phyloP scores from a whole-genome alignment of 345 rosid species.

The thale cress (Arabidopsis thaliana) region TAIR10.1 NC_003071.7:16430501-16431000 shows the following conservation, averaged over 20 bases:
- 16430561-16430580: constrained; percentile 93
- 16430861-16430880: constrained; percentile 91
- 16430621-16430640: constrained; percentile 93
- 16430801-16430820: constrained; percentile 87
- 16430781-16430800: constrained; percentile 64
- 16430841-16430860: constrained; percentile 99
- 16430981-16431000: constrained; percentile 86
- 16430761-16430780: constrained; percentile 65
- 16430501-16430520: constrained; percentile 88
- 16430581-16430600: constrained; percentile 87
- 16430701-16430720: constrained; percentile 71
- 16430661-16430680: constrained; percentile 95
- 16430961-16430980: constrained; percentile 92
- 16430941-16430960: constrained; percentile 79
- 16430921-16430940: constrained; percentile 94
- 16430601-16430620: constrained; percentile 94
- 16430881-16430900: constrained; percentile 93
- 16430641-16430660: constrained; percentile 91
- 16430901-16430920: constrained; percentile 99
- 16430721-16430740: constrained; percentile 95
- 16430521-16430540: constrained; percentile 93
- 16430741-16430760: constrained; percentile 73
- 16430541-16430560: constrained; percentile 88
- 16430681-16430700: constrained; percentile 70
- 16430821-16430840: constrained; percentile 83